Base-by-base conservation (phyloP, 495 filamentous ascomycete genomes). In the Podospora tetraspora region DNA sequence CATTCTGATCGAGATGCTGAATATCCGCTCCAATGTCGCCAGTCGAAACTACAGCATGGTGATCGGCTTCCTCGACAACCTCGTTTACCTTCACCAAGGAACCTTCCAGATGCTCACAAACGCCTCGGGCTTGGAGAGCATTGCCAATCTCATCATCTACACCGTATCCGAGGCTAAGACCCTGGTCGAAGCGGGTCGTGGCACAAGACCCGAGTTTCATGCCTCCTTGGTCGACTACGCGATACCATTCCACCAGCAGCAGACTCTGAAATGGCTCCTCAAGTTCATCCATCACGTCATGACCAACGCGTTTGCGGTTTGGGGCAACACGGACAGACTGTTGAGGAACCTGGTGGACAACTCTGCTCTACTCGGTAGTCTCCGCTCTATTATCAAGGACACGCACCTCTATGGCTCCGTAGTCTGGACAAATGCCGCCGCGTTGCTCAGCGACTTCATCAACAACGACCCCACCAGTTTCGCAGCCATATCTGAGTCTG, bases 391-490 rank as follows among this genome's bases (percentile, higher is more conserved):
- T n/a, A 91, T 97, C 65, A 85, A 88, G 64, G 90, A 97, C 68
- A 88, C 88, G 27, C 77, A 78, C 16, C 81, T 91, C 19, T 99
- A 92, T 75, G 96, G 96, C 57, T 92, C 93, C 13, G 87, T 91
- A 70, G 92, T 97, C 19, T 99, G 96, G 96, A 96, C 92, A 66
- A 91, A 91, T 74, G 90, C 92, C 21, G 91, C 95, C 66, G 91
- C 89, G 70, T 93, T 98, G 71, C 83, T 98, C 29, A 94, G 91
- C 78, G 94, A 90, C 73, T 98, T 98, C 81, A 97, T 99, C 68
- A 96, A 99, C 78, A 97, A 98, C 75, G 96, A 99, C 73, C 96
- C 96, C 3, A 98, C 96, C 5, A 99, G 96, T 74, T 98, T 97
- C 74, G 88, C 91, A 29, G 92, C 96, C 21, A 93, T 99, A 71